These are phyloP conservation scores for Pezicula neosporulosa DNA, from an alignment of 2,329 filamentous ascomycete species.

Conservation along the genomic window DNA sequence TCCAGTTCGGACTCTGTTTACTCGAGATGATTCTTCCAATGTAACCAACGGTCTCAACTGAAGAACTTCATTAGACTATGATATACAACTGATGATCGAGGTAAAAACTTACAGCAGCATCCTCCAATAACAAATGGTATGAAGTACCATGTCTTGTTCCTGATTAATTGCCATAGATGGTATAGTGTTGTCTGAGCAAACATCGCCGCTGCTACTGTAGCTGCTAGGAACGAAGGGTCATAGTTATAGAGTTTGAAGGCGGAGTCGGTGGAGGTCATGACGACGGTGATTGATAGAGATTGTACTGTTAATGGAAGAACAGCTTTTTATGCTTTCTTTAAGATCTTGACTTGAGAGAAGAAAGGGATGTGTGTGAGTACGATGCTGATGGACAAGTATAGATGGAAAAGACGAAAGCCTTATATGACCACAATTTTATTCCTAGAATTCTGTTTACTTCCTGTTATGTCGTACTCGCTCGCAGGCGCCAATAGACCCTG, in stretches of 20 bases:
- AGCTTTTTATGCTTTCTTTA: not conserved
- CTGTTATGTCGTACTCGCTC: too few species aligned
- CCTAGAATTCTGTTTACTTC: too few species aligned
- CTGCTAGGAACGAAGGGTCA: not conserved
- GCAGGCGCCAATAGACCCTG: too few species aligned
- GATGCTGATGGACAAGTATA: not conserved
- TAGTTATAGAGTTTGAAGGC: not conserved
- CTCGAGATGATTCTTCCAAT: constrained; percentile 21
- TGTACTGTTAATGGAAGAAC: not conserved
- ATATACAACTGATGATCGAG: not conserved
- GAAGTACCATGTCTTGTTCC: not conserved
- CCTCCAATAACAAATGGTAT: not conserved
- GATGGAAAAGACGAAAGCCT: too few species aligned
- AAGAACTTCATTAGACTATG: not conserved
- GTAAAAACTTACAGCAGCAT: not conserved
- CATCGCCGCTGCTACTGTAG: not conserved
- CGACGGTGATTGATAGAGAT: not conserved
- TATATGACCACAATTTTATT: too few species aligned
- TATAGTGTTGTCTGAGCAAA: not conserved
- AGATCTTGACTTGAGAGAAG: not conserved
- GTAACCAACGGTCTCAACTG: constrained; percentile 37
- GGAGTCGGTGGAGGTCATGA: not conserved
- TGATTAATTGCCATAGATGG: not conserved
- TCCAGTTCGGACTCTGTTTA: constrained; percentile 19
- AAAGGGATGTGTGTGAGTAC: not conserved